Base-by-base conservation (phyloP, 2,329 filamentous ascomycete species). In the Talaromyces albobiverticillius region DNA sequence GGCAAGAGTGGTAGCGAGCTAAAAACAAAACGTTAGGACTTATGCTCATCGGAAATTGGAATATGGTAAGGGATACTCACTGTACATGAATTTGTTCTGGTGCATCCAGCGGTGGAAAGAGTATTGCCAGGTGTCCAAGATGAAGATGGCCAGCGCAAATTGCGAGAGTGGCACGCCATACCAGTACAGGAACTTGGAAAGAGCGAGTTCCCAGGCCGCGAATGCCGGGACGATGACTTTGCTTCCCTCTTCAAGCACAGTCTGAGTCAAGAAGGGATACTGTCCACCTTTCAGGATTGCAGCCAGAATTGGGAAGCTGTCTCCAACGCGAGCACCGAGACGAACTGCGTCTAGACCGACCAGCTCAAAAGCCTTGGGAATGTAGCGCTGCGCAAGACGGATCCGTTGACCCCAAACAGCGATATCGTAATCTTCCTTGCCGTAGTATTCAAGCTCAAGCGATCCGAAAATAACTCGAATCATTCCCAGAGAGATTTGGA, bases 71-170 rank as follows among this genome's bases (percentile, higher is more conserved):
- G 29, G 3, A 22, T 46, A 82, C 88, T 74, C 80, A 94, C 90
- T 88, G 79, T 97, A 97, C 63, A 99, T 82, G 89, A 90, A 97
- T 72, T 89, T 92, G 77, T 97, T 96, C 78, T 94, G 81, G 75
- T 99, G 94, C 94, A 99, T 99, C 55, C 88, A 83, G 36, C 94
- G 90, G 74, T 99, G 94, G 64, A 93, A 81, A 75, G 96, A 96
- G 76, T 99, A 99, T 71, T 99, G 93, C 94, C 94, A 99, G 42
- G 91, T 94, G 74, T 99, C 94, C 62, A 97, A 82, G 60, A 95
- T 79, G 60, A 83, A 75, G 56, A 93, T 82, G 22, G 86, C 94
- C 46, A 89, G 66, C 55, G 82, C 74, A 67, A 96, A 89, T 70
- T 97, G 93, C 46, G 93, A 53, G 3, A 77, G 80, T 0, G 94